phyloP scores from a whole-genome alignment of 208 protist species.

The Crithidia bombi region DNA sequence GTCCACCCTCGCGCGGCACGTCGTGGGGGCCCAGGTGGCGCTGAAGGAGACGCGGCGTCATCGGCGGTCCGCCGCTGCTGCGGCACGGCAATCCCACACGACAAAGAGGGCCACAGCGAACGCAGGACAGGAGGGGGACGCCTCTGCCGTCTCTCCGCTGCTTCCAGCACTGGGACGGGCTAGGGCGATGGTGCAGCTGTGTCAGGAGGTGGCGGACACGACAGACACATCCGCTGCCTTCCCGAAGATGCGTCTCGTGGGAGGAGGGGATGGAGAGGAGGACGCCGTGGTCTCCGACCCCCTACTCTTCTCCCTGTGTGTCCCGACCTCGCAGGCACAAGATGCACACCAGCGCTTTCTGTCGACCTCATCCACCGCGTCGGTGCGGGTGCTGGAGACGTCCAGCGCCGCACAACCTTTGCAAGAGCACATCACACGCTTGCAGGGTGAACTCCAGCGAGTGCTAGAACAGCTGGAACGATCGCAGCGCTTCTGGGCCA shows the following conservation, averaged over 20 bases:
- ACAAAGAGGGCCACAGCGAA: not conserved
- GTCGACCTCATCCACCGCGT: not conserved
- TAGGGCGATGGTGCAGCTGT: conserved; percentile 25
- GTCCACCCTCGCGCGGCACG: conserved; percentile 4
- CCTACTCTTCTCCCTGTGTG: not conserved
- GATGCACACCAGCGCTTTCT: conserved; percentile 7
- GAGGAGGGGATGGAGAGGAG: not conserved
- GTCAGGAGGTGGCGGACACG: conserved; percentile 10
- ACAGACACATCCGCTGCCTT: not conserved
- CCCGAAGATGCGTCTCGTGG: not conserved
- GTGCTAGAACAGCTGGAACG: conserved; percentile 15
- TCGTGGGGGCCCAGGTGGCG: conserved; percentile 24
- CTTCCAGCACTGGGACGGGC: conserved; percentile 15
- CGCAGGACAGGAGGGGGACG: not conserved
- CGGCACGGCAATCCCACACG: not conserved
- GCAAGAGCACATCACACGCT: conserved; percentile 11
- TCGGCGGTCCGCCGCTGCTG: conserved; percentile 6
- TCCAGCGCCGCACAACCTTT: not conserved
- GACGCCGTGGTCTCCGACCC: not conserved
- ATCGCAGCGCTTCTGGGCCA: conserved; percentile 25
- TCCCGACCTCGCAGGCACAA: not conserved
- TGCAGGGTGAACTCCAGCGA: not conserved
- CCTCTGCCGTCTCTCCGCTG: not conserved
- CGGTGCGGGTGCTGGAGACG: not conserved
- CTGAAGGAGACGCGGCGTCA: conserved; percentile 22